Evolutionary conservation across 805 yeast genomes (phyloP).

Genomic region (Candida patagonica): DNA sequence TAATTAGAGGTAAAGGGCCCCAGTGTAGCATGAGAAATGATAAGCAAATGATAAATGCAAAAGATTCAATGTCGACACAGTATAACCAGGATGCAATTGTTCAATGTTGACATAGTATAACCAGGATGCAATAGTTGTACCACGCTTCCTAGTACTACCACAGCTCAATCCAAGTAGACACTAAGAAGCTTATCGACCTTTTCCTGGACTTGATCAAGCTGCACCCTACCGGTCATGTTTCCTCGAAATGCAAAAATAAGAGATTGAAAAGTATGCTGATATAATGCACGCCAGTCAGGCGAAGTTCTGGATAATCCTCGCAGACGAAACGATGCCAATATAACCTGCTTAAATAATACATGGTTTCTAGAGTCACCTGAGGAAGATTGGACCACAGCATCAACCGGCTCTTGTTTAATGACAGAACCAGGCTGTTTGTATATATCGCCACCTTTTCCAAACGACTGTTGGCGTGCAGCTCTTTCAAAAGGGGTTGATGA

Average conservation of each 20-base stretch:
- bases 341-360: conserved; percentile 21
- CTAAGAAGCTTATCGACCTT: conserved; percentile 16
- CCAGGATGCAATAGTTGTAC: too few relatives aligned
- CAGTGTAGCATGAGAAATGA: too few relatives aligned
- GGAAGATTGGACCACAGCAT: not conserved
- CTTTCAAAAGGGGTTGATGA: conserved; percentile 2
- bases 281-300: conserved; percentile 20
- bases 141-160: too few relatives aligned
- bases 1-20: too few relatives aligned
- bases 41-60: too few relatives aligned
- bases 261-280: conserved; percentile 22
- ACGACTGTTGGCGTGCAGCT: not conserved
- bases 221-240: conserved; percentile 1
- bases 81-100: too few relatives aligned
- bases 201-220: conserved; percentile 14
- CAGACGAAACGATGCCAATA: conserved; percentile 29
- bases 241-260: conserved; percentile 23
- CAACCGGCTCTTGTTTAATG: not conserved
- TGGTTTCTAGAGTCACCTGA: not conserved
- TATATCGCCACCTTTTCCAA: conserved; percentile 1
- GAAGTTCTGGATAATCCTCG: conserved; percentile 22
- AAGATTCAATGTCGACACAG: too few relatives aligned
- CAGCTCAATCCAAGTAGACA: conserved; percentile 6
- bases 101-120: too few relatives aligned
- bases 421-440: not conserved